Percentiles rank a stretch among this genome's conserved stretches.
Evolutionary conservation across 805 yeast genomes (phyloP).

Genomic region (Ogataea trehalophila): DNA sequence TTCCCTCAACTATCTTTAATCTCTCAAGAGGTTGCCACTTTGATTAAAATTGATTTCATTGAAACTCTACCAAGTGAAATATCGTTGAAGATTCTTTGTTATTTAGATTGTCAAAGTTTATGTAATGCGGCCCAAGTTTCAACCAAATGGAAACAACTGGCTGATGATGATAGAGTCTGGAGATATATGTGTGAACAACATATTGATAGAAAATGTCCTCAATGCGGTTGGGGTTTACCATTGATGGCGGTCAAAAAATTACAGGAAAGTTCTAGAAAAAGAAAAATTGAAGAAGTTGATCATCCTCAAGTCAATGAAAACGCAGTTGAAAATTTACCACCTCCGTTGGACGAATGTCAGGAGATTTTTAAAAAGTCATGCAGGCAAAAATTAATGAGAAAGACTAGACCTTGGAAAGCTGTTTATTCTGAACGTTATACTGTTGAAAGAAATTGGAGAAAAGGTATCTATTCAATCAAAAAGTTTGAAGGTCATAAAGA

Average conservation of each 20-base stretch:
- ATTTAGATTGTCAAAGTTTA: slow-evolving; percentile 87
- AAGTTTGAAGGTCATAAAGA: slow-evolving; percentile 79
- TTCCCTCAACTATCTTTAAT: slow-evolving; percentile 90
- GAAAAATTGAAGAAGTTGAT: slow-evolving; percentile 23
- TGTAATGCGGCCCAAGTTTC: slow-evolving; percentile 94
- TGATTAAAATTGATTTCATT: slow-evolving; percentile 86
- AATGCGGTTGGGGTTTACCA: slow-evolving; percentile 99
- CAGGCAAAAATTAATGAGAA: slow-evolving; percentile 21
- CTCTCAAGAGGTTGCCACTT: slow-evolving; percentile 68
- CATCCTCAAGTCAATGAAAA: slow-evolving; percentile 8
- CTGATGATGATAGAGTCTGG: slow-evolving; percentile 97
- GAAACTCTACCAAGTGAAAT: slow-evolving; percentile 82
- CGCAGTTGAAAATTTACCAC: slow-evolving; percentile 18
- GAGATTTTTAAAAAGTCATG: slow-evolving; percentile 6
- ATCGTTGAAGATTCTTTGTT: slow-evolving; percentile 78
- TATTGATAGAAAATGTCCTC: slow-evolving; percentile 94
- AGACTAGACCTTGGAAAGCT: slow-evolving; percentile 89
- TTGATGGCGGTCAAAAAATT: slow-evolving; percentile 77
- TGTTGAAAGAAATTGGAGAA: slow-evolving; percentile 94
- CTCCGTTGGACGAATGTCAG: slow-evolving; percentile 19
- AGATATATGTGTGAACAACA: slow-evolving; percentile 98
- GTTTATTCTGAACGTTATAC: slow-evolving; percentile 87
- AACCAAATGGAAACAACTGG: slow-evolving; percentile 77
- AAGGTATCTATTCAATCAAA: slow-evolving; percentile 61
- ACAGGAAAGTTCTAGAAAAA: slow-evolving; percentile 25